Percentiles rank a stretch among this genome's conserved stretches.
Evolutionary conservation across 805 yeast genomes (phyloP).

Genomic region (Starmera quercuum): DNA sequence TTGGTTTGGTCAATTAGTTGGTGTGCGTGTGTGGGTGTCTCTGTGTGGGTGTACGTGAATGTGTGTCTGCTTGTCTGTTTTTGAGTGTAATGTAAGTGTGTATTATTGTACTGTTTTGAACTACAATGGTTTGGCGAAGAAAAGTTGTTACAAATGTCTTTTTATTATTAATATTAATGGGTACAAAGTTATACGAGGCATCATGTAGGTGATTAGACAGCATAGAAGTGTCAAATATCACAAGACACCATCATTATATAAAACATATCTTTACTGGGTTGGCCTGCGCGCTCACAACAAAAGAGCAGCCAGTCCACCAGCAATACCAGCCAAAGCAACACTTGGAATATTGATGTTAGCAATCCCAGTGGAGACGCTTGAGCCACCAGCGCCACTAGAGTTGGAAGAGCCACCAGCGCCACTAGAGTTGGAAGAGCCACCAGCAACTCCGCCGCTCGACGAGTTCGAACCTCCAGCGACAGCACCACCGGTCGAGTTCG

Average conservation of each 20-base stretch:
- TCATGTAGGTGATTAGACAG: no score
- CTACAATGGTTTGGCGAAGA: no score
- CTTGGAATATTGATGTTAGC: constrained; percentile 7
- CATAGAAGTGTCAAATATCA: no score
- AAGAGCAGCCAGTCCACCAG: constrained; percentile 5
- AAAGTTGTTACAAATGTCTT: no score
- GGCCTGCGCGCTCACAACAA: neutral
- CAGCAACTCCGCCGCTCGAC: constrained; percentile 6
- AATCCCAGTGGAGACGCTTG: constrained; percentile 12
- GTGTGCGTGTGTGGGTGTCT: no score
- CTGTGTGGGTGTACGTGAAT: no score
- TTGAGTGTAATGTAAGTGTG: no score
- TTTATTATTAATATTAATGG: no score
- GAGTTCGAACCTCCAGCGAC: constrained; percentile 3
- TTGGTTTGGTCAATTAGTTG: no score
- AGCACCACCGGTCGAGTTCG: constrained; percentile 1
- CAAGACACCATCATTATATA: neutral
- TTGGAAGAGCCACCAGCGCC: neutral
- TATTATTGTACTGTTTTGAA: no score
- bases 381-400: neutral
- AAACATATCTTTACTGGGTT: neutral
- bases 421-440: neutral
- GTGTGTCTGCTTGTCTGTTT: no score
- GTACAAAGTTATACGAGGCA: no score
- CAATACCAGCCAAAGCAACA: neutral